Evolutionary conservation across 225 moss, liverwort and hornwort species (phyloP).

Genomic region (Physcomitrium patens): DNA sequence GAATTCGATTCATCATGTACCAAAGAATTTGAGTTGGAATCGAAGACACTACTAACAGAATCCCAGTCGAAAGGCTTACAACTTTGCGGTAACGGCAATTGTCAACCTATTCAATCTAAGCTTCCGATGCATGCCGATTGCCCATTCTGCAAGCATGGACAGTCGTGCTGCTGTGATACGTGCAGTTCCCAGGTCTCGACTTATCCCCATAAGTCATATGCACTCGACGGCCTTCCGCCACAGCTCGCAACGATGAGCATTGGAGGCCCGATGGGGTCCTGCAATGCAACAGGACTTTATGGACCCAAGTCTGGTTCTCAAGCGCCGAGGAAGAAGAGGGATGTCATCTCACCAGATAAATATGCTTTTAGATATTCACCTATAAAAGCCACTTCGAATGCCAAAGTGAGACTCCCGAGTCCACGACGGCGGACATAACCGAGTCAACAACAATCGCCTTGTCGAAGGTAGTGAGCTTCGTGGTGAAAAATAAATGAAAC

Average conservation of each 20-base stretch:
- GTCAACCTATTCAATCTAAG: conserved; percentile 27
- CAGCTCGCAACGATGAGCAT: neutral
- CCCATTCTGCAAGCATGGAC: conserved; percentile 50
- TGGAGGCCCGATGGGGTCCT: neutral
- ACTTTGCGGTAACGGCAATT: conserved; percentile 44
- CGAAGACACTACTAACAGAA: neutral
- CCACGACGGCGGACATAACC: conserved; percentile 26
- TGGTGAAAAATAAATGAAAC: neutral
- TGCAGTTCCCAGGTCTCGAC: conserved; percentile 45
- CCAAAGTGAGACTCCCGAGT: conserved; percentile 23
- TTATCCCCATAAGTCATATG: conserved; percentile 47
- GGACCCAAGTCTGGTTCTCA: conserved; percentile 11
- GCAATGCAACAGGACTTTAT: neutral
- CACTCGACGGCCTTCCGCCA: neutral
- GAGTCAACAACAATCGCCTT: conserved; percentile 1
- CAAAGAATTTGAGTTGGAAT: neutral
- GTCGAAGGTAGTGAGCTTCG: conserved; percentile 21
- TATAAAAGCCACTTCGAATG: conserved; percentile 2
- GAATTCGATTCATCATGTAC: neutral
- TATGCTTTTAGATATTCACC: conserved; percentile 10
- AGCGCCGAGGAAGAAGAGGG: conserved; percentile 27
- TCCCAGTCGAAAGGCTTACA: conserved; percentile 8
- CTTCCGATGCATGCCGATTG: conserved; percentile 32
- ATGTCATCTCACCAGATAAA: conserved; percentile 36
- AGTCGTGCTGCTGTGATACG: conserved; percentile 62